Conservation (phyloP, 1,284 basidiomycete genomes). For the Heliocybe sulcata region DNA sequence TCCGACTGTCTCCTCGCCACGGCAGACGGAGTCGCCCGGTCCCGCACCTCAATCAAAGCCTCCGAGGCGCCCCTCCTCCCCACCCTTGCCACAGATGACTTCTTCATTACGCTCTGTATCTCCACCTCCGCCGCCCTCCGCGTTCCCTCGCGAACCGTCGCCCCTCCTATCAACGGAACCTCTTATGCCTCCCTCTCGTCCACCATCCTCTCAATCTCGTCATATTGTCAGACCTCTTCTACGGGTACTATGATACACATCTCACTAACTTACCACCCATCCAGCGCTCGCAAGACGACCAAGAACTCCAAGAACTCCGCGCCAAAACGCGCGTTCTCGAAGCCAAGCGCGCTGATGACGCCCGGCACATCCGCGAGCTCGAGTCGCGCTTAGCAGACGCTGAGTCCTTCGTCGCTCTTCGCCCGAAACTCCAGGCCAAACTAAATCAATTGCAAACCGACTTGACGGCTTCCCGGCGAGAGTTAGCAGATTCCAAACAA, state of each 20-base stretch:
- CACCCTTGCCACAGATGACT: slow-evolving; percentile 2
- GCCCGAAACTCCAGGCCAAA: slow-evolving; percentile 87
- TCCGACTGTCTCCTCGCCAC: slow-evolving; percentile 10
- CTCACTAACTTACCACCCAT: background rate
- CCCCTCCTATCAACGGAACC: slow-evolving; percentile 4
- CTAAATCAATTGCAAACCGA: slow-evolving; percentile 77
- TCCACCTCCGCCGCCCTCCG: slow-evolving; percentile 2
- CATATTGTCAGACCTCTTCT: background rate
- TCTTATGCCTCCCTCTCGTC: slow-evolving; percentile 12
- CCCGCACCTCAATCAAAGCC: slow-evolving; percentile 4
- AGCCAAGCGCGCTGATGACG: slow-evolving; percentile 80
- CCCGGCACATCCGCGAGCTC: slow-evolving; percentile 77
- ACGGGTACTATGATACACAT: background rate
- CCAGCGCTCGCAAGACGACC: slow-evolving; percentile 30
- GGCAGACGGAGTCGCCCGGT: background rate
- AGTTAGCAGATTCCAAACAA: slow-evolving; percentile 63
- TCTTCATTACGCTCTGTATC: background rate
- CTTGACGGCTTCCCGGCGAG: slow-evolving; percentile 59
- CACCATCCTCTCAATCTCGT: slow-evolving; percentile 7
- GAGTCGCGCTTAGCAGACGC: slow-evolving; percentile 80
- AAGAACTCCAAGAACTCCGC: slow-evolving; percentile 74
- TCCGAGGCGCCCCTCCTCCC: slow-evolving; percentile 8
- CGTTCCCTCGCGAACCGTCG: slow-evolving; percentile 5
- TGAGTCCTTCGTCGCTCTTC: slow-evolving; percentile 77
- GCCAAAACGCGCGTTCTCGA: slow-evolving; percentile 85